Evolutionary conservation across 202 grass and related monocot genomes (phyloP), one percentile per base, ranked within the genome.

Genomic region (Bolboschoenoplectus hybrid): DNA sequence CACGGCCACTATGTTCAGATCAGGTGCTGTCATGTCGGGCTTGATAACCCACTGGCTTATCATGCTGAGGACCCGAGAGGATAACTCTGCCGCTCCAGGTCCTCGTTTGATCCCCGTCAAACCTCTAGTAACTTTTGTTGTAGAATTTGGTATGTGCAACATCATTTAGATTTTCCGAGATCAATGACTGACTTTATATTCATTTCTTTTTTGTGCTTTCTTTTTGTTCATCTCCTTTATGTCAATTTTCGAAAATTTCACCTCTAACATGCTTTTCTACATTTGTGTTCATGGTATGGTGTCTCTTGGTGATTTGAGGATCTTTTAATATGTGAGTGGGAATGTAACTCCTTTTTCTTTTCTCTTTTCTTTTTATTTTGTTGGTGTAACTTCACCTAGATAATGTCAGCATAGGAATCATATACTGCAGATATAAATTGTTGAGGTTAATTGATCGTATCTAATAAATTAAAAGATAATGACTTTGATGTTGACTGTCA

Each of bases 1-100:
- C n/a, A 87, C 85, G 10, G 91, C 90, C 44, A 94, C 81, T 67
- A 92, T 81, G 87, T 92, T 16, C 67, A 92, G 74, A 8, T 89
- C 87, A 0, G 82, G 88, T 40, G 87, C 90, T 1, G 91, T 26
- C 4, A 89, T 39, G 84, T 92, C 87, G 0, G 93, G 93, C 74
- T 92, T 95, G 61, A 95, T 83, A 55, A 92, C 84, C 53, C 45
- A 81, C 32, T 86, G 85, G 73, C 85, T 91, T 7, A 82, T 56
- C 87, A 46, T 62, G 19, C 82, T 60, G 2, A 91, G 90, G 10
- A 90, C 87, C 32, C 73, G 73, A 49, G 89, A 11, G 9, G 88
- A 92, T 82, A 94, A 94, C 82, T 76, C 72, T 81, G 88, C 87
- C 52, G 0, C 17, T 44, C 36, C 0, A 67, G 36, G 35, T 12